Base-by-base conservation (phyloP, 78 protist genomes). In the Dictyostelium purpureum region DNA sequence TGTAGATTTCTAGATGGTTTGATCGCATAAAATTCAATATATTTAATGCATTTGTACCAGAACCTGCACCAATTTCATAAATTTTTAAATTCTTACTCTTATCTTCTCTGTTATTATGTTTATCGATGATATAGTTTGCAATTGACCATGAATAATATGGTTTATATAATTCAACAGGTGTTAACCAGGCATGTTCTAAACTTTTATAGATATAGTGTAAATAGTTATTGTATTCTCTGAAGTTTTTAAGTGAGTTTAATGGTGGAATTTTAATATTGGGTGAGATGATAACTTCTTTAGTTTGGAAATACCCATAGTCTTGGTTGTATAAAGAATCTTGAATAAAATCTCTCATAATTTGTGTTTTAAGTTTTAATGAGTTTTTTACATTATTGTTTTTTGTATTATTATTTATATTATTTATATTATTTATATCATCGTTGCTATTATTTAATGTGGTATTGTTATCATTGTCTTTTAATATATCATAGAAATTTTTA, bases 321-420 rank as follows among this genome's bases (percentile, higher is more conserved):
- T n/a, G 18, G 45, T 85, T 61, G 61, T 85, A 85, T 14, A 85
- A 69, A 73, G 92, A 70, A 33, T 85, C 82, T 73, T 85, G 92
- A 42, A 85, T 85, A 67, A 85, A 85, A 61, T 85, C 92, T 73
- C 92, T 71, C 92, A 85, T 85, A n/a, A 85, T 47, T 73, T 74
- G 81, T 28, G 28, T 26, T 33, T 85, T 85, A 7, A 35, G 24
- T 59, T 43, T 54, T 33, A 85, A 73, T 28, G 67, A 56, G 16
- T 77, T 24, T 9, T 63, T 63, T 63, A 5, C 65, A 19, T 57
- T 57, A 49, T 11, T 49, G 11, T 49, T 49, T 11, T 49, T 49
- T 49, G 7, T 49, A 11, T 49, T 49, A 14, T 11, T 49, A 14
- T 49, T 7, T 49, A 14, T 49, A 11, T 49, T 11, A 49, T 49